Percentiles rank a stretch among this genome's conserved stretches.
Evolutionary conservation across 768 basidiomycete genomes (phyloP).

Genomic region (Panaeolus papilionaceus): DNA sequence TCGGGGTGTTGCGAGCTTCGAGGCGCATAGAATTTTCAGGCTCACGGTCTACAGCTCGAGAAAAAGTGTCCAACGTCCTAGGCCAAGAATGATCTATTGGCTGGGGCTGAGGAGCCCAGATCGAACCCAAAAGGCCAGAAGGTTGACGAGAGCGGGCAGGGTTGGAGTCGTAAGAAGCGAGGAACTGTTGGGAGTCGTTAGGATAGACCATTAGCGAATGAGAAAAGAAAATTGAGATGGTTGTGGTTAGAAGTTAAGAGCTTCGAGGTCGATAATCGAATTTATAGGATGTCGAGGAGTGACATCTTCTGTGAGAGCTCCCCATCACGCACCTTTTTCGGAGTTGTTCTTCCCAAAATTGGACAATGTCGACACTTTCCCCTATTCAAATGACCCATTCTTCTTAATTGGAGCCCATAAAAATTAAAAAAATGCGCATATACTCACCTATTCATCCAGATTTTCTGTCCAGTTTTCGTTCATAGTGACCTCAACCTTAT

Average conservation of each 20-base stretch:
- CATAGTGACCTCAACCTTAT: background rate
- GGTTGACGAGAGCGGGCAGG: conserved; percentile 49
- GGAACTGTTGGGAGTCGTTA: conserved; percentile 40
- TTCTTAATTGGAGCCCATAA: conserved; percentile 49
- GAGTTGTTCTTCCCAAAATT: conserved; percentile 40
- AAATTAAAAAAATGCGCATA: conserved; percentile 26
- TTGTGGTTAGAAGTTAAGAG: conserved; percentile 53
- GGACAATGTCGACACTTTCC: conserved; percentile 28
- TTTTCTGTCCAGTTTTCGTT: background rate
- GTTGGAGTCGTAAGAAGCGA: conserved; percentile 45
- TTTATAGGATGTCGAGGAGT: conserved; percentile 41
- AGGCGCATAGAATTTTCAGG: conserved; percentile 30
- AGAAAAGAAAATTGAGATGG: conserved; percentile 34
- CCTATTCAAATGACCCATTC: conserved; percentile 21
- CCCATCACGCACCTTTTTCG: conserved; percentile 40
- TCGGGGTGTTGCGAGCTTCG: conserved; percentile 30
- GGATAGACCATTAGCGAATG: conserved; percentile 37
- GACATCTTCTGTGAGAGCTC: conserved; percentile 40
- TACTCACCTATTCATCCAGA: conserved; percentile 25
- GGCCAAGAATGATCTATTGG: conserved; percentile 70
- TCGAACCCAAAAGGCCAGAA: conserved; percentile 58
- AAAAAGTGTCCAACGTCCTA: conserved; percentile 65
- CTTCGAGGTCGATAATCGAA: conserved; percentile 30
- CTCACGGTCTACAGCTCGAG: conserved; percentile 53
- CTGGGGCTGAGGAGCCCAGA: conserved; percentile 86